phyloP scores from a whole-genome alignment of 2,329 filamentous ascomycete genomes.

The Aspergillus fischeri region DNA sequence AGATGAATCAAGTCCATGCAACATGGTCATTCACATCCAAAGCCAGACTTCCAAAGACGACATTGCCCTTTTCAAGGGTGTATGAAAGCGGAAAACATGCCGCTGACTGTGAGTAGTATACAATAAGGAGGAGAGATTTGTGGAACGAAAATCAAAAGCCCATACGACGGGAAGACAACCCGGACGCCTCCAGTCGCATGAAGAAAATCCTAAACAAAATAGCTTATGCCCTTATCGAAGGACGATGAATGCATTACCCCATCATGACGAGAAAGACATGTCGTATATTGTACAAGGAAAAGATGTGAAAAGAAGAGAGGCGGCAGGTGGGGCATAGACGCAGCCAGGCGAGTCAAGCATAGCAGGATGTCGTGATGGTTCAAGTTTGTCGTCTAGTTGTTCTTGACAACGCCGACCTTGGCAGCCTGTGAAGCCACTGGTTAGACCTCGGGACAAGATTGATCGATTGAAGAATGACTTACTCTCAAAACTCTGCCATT shows the following conservation, averaged over 20 bases:
- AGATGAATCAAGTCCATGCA: neutral
- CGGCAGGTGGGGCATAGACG: constrained; percentile 2
- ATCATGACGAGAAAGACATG: constrained; percentile 24
- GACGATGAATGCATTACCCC: constrained; percentile 14
- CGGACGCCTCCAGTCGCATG: constrained; percentile 28
- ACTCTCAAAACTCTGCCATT: constrained; percentile 82
- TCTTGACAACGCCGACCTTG: constrained; percentile 96
- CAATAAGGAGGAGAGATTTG: constrained; percentile 33
- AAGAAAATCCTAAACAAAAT: constrained; percentile 19
- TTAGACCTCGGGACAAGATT: constrained; percentile 4
- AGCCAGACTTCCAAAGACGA: constrained; percentile 5
- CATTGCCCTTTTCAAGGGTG: constrained; percentile 6
- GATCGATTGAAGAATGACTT: constrained; percentile 19
- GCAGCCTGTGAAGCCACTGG: constrained; percentile 54
- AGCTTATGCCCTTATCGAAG: neutral
- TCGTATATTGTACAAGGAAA: constrained; percentile 35
- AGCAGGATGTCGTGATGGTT: constrained; percentile 2
- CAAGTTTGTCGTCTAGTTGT: constrained; percentile 41
- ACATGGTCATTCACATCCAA: constrained; percentile 9
- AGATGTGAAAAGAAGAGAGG: constrained; percentile 8
- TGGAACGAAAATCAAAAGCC: constrained; percentile 17
- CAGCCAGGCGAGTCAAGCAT: neutral
- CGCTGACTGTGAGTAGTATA: constrained; percentile 27
- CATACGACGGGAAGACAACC: constrained; percentile 24
- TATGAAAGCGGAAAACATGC: constrained; percentile 11